Evolutionary conservation across 495 filamentous ascomycete genomes (phyloP), one percentile per base, ranked within the genome.

Genomic region (Aspergillus haitiensis): DNA sequence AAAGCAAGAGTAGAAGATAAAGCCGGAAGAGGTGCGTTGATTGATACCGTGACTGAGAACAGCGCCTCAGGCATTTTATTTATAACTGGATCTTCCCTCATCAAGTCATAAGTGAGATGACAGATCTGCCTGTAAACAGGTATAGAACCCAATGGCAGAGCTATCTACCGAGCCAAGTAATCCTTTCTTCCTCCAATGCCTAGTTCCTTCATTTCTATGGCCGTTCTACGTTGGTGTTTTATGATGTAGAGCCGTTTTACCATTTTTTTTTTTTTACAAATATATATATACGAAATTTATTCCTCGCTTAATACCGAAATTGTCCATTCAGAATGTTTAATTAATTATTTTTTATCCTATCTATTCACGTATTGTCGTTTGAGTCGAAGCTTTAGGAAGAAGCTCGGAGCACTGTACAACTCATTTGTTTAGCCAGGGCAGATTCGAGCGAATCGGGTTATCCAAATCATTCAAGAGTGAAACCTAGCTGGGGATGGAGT

Each of bases 41-140:
- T 34, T 51, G 45, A 48, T 48, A 31, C 27, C 48, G 32, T 51
- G 48, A 21, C 32, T 21, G 15, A 18, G 6, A 37, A 8, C n/a
- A 57, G 39, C 33, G 47, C 48, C 39, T 52, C 6, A 46, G 56
- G 48, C 56, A 58, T 50, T 36, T 36, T 12, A 10, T 52, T 21
- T 18, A 47, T 47, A 47, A 10, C n/a, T 10, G 37, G 37, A 40
- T 11, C 37, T 4, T 21, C 16, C 16, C 44, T 47, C 15, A 2
- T 46, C 15, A 27, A 27, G 21, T 27, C 21, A 27, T 27, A 27
- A 27, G 21, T 27, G 21, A 27, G 21, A 27, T 27, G n/a, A n/a
- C n/a, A n/a, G n/a, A n/a, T n/a, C n/a, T 3, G 21, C 3, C 3
- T 27, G 21, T 27, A 3, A 3, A 27, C 21, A 27, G 21, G 21